Conservation (phyloP, 768 basidiomycete species). For the Antrodiella citrinella region DNA sequence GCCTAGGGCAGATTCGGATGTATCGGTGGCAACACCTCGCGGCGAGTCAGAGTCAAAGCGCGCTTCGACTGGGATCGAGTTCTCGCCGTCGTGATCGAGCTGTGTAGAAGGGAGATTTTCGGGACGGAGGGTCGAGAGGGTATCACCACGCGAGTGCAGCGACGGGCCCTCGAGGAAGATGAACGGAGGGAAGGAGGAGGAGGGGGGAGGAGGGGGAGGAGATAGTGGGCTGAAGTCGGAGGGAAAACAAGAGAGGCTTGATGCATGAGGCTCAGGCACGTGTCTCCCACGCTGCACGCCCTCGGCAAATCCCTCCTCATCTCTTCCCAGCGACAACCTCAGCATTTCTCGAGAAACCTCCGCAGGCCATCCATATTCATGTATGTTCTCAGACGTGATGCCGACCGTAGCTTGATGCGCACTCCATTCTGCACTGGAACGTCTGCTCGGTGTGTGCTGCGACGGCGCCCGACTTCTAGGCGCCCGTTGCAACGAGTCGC, state of each 20-base stretch:
- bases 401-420: slow-evolving; percentile 37
- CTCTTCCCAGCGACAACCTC: slow-evolving; percentile 34
- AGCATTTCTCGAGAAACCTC: slow-evolving; percentile 51
- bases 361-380: slow-evolving; percentile 45
- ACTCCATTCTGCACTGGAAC: slow-evolving; percentile 52
- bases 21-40: neutral
- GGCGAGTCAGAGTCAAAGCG: slow-evolving; percentile 15
- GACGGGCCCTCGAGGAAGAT: slow-evolving; percentile 17
- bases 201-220: slow-evolving; percentile 13
- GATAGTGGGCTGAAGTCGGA: slow-evolving; percentile 14
- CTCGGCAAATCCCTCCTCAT: slow-evolving; percentile 10
- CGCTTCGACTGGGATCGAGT: neutral
- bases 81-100: neutral
- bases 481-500: neutral
- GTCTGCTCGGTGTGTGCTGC: slow-evolving; percentile 26
- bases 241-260: slow-evolving; percentile 17
- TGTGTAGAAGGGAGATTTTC: neutral
- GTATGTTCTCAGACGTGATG: slow-evolving; percentile 14
- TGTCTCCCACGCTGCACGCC: slow-evolving; percentile 8
- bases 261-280: slow-evolving; percentile 6
- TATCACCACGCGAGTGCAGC: neutral
- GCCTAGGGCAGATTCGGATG: neutral
- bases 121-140: neutral
- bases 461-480: neutral
- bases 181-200: slow-evolving; percentile 5